Conservation (phyloP, 768 basidiomycete genomes). For the Tephrocybe sp. region DNA sequence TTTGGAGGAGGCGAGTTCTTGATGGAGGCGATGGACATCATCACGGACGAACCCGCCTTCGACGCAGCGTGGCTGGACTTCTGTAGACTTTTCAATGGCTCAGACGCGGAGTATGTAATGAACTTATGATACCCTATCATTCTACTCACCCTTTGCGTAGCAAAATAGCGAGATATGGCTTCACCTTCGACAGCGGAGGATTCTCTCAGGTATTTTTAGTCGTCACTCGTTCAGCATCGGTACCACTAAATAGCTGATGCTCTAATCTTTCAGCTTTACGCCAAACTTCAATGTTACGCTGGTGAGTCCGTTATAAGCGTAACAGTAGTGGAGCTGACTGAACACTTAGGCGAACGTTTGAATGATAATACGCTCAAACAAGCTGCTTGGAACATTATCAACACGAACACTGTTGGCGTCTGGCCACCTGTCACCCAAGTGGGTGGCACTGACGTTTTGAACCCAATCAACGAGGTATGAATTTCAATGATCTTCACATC, state of each 20-base stretch:
- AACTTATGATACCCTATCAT: background rate
- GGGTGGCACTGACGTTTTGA: slow-evolving; percentile 46
- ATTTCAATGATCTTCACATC: slow-evolving; percentile 8
- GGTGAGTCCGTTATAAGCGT: slow-evolving; percentile 19
- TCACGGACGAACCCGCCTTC: slow-evolving; percentile 28
- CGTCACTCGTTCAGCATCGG: too few species aligned
- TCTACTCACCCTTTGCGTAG: slow-evolving; percentile 15
- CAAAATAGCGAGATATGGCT: slow-evolving; percentile 36
- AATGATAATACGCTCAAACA: slow-evolving; percentile 31
- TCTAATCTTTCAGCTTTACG: slow-evolving; percentile 26
- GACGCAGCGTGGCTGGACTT: slow-evolving; percentile 41
- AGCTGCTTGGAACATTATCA: slow-evolving; percentile 34
- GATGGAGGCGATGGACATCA: slow-evolving; percentile 40
- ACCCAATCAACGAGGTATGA: slow-evolving; percentile 39
- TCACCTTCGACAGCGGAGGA: slow-evolving; percentile 32
- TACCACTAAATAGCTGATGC: too few species aligned
- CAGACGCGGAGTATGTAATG: slow-evolving; percentile 30
- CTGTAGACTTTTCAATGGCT: slow-evolving; percentile 34
- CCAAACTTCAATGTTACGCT: slow-evolving; percentile 39
- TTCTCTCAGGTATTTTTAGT: slow-evolving; percentile 27
- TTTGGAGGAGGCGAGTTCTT: slow-evolving; percentile 39
- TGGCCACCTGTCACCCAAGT: slow-evolving; percentile 38
- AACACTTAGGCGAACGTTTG: slow-evolving; percentile 25
- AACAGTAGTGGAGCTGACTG: too few species aligned
- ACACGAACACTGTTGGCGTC: slow-evolving; percentile 31